Evolutionary conservation across 176 grass and related monocot species (phyloP).

Genomic region (Canna indica): DNA sequence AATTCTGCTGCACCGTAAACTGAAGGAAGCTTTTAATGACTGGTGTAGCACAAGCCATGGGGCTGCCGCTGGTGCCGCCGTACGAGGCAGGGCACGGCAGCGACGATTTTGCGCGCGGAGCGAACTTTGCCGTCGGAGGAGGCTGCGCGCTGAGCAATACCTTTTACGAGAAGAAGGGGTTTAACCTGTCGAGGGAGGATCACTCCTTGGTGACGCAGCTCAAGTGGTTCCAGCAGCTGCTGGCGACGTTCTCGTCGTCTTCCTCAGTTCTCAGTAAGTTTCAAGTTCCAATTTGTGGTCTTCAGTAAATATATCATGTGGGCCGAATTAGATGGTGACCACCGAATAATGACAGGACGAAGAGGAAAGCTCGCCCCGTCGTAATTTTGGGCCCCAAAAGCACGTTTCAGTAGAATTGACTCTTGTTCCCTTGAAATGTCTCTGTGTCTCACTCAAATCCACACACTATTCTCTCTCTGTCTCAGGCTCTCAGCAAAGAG

Average conservation of each 20-base stretch:
- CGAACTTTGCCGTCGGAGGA: slow-evolving; percentile 49
- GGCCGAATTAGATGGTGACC: no score
- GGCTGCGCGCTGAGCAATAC: slow-evolving; percentile 25
- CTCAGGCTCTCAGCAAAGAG: no score
- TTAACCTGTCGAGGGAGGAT: neutral
- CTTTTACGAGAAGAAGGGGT: slow-evolving; percentile 16
- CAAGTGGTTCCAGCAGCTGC: slow-evolving; percentile 37
- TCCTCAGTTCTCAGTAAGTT: neutral
- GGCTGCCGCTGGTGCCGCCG: slow-evolving; percentile 30
- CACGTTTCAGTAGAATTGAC: no score
- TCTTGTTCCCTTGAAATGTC: no score
- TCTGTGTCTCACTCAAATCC: no score
- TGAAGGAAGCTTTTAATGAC: neutral
- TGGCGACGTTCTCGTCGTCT: slow-evolving; percentile 7
- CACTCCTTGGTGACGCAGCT: slow-evolving; percentile 32
- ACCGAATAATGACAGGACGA: no score
- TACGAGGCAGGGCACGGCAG: slow-evolving; percentile 19
- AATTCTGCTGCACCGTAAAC: neutral
- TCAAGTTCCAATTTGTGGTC: neutral
- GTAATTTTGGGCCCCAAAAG: no score
- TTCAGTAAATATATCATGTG: no score
- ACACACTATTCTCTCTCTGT: no score
- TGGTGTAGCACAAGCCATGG: slow-evolving; percentile 32
- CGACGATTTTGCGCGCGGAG: slow-evolving; percentile 29
- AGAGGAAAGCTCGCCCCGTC: no score